These are phyloP conservation scores for Isabelozyma pseudorhagii DNA, from an alignment of 805 yeast species.

Conservation along the genomic window DNA sequence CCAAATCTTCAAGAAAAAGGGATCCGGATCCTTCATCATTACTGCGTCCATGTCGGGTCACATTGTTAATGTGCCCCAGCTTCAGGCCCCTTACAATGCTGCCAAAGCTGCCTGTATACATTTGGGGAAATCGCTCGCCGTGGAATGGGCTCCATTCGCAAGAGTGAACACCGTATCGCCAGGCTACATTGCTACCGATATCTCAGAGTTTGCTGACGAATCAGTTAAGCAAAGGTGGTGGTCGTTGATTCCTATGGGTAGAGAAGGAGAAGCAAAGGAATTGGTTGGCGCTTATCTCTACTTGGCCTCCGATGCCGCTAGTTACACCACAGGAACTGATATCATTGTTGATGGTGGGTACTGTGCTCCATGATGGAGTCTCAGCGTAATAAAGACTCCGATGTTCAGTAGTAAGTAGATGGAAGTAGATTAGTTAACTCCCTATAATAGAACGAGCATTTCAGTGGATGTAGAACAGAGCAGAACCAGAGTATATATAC, in stretches of 20 bases:
- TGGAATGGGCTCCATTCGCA: slow-evolving; percentile 48
- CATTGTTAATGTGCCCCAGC: slow-evolving; percentile 44
- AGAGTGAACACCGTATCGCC: slow-evolving; percentile 43
- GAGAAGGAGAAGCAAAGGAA: slow-evolving; percentile 43
- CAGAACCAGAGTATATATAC: no score
- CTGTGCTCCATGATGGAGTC: slow-evolving; percentile 20
- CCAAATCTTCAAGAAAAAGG: slow-evolving; percentile 34
- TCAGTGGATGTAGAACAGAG: no score
- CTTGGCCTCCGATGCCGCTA: slow-evolving; percentile 43
- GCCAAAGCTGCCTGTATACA: slow-evolving; percentile 45
- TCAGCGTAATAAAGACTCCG: neutral
- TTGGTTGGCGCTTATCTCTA: slow-evolving; percentile 46
- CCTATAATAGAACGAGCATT: no score
- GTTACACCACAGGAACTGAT: slow-evolving; percentile 45
- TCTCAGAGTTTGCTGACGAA: slow-evolving; percentile 32
- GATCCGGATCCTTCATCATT: slow-evolving; percentile 41
- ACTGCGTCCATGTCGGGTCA: slow-evolving; percentile 49
- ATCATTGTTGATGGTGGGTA: slow-evolving; percentile 48
- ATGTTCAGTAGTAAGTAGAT: neutral
- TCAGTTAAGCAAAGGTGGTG: slow-evolving; percentile 37
- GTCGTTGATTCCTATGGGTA: slow-evolving; percentile 42
- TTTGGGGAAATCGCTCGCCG: slow-evolving; percentile 42
- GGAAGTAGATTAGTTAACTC: neutral
- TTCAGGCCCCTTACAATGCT: slow-evolving; percentile 46
- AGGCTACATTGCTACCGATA: slow-evolving; percentile 41